Conservation (phyloP, 1,139 yeast species). For the Hemisphaericaspora subhashii region DNA sequence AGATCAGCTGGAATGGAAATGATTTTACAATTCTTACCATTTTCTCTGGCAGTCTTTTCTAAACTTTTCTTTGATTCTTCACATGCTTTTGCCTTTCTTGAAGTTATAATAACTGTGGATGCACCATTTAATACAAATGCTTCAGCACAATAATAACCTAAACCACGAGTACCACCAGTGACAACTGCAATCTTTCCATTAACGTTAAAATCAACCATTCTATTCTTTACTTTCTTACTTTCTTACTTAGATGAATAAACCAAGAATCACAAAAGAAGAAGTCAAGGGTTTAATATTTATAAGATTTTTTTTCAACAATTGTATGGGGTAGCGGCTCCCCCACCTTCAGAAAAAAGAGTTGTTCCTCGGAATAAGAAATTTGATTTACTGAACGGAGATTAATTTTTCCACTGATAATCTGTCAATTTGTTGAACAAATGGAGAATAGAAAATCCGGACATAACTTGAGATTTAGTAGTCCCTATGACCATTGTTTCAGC, state of each 20-base stretch:
- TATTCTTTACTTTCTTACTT: no score
- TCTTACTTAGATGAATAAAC: not conserved
- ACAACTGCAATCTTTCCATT: constrained; percentile 68
- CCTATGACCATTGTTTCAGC: no score
- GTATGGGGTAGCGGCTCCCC: not conserved
- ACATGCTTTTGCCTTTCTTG: constrained; percentile 67
- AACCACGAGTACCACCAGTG: constrained; percentile 82
- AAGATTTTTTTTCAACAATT: not conserved
- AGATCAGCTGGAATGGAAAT: constrained; percentile 62
- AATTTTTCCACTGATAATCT: no score
- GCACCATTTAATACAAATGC: constrained; percentile 66
- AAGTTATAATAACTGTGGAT: constrained; percentile 59
- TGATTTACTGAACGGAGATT: not conserved
- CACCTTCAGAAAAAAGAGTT: not conserved
- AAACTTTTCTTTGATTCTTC: constrained; percentile 56
- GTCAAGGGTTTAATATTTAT: no score
- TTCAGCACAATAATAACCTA: constrained; percentile 71
- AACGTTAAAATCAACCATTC: constrained; percentile 52
- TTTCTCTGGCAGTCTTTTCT: constrained; percentile 44
- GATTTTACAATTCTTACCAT: constrained; percentile 46
- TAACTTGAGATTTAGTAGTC: no score
- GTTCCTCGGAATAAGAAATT: not conserved
- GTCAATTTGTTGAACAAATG: no score
- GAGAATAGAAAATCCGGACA: no score
- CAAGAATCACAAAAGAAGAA: not conserved